Evolutionary conservation across 805 yeast species (phyloP).

Genomic region (Sugiyamaella smithiae): DNA sequence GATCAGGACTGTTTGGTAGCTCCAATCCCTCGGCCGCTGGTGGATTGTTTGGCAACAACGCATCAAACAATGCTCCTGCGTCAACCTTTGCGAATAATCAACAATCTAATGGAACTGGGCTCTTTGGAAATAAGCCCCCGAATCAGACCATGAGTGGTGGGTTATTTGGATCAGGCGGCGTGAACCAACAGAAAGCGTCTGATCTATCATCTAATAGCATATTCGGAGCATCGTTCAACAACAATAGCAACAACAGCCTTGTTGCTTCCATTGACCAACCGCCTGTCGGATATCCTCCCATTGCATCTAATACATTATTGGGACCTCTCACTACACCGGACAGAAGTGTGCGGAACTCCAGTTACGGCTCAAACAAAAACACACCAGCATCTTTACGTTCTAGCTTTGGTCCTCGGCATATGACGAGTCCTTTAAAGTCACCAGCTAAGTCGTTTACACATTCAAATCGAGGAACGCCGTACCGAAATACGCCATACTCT

Average conservation of each 20-base stretch:
- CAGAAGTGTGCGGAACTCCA: not conserved
- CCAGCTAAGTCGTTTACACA: slow-evolving; percentile 14
- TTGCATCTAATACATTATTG: slow-evolving; percentile 21
- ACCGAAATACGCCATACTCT: slow-evolving; percentile 7
- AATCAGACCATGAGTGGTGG: too few relatives aligned
- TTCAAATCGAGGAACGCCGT: slow-evolving; percentile 17
- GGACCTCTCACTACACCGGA: slow-evolving; percentile 14
- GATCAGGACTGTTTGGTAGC: too few relatives aligned
- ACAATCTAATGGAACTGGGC: too few relatives aligned
- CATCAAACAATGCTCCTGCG: too few relatives aligned
- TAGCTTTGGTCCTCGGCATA: not conserved
- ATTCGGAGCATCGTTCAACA: slow-evolving; percentile 12
- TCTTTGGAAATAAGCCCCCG: too few relatives aligned
- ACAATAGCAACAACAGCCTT: slow-evolving; percentile 5
- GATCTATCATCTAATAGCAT: too few relatives aligned
- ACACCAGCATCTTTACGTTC: slow-evolving; percentile 4
- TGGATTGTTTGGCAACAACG: not conserved
- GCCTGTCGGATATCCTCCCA: slow-evolving; percentile 23
- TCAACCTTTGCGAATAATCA: too few relatives aligned
- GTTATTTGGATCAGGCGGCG: too few relatives aligned
- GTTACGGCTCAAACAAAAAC: not conserved
- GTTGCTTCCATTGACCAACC: slow-evolving; percentile 31
- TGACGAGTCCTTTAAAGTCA: slow-evolving; percentile 15
- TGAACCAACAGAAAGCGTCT: too few relatives aligned
- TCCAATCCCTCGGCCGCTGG: too few relatives aligned